These are phyloP conservation scores for Cyberlindnera xishuangbannaensis DNA, from an alignment of 805 yeast genomes.

Conservation along the genomic window DNA sequence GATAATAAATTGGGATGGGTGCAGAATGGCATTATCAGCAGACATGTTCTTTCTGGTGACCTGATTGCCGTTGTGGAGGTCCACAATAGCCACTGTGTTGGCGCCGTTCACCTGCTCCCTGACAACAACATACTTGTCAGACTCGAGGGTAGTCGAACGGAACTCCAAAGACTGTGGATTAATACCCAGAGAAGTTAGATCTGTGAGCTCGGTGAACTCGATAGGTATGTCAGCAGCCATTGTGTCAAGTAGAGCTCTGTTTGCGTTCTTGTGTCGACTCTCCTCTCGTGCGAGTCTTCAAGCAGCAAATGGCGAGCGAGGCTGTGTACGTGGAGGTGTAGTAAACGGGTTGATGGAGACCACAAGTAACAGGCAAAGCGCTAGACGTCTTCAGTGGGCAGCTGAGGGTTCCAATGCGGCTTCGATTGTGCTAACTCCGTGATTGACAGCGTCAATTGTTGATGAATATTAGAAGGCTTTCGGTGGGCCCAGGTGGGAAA, in stretches of 20 bases:
- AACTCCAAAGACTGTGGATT: constrained; percentile 82
- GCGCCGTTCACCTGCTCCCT: constrained; percentile 59
- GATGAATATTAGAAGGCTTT: too few relatives aligned
- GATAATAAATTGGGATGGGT: constrained; percentile 82
- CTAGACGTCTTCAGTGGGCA: constrained; percentile 1
- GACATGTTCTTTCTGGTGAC: constrained; percentile 89
- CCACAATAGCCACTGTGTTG: constrained; percentile 91
- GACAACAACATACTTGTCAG: constrained; percentile 83
- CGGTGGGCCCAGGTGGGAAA: too few relatives aligned
- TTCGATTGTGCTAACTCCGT: neutral
- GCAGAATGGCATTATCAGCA: constrained; percentile 97
- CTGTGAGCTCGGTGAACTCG: constrained; percentile 93
- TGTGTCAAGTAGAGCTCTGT: too few relatives aligned
- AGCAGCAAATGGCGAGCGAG: too few relatives aligned
- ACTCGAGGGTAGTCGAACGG: constrained; percentile 89
- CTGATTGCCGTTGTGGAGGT: constrained; percentile 70
- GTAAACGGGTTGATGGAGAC: too few relatives aligned
- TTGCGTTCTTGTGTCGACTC: too few relatives aligned
- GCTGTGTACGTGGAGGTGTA: too few relatives aligned
- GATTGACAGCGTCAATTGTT: too few relatives aligned
- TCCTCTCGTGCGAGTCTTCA: too few relatives aligned
- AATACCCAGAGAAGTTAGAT: constrained; percentile 81
- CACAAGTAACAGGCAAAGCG: too few relatives aligned
- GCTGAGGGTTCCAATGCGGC: too few relatives aligned
- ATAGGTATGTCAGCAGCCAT: constrained; percentile 84